Percentiles rank a stretch among this genome's conserved stretches.
These are phyloP conservation scores for Proliferodiscus dingleyae DNA, from an alignment of 2,329 filamentous ascomycete species.

Conservation along the genomic window DNA sequence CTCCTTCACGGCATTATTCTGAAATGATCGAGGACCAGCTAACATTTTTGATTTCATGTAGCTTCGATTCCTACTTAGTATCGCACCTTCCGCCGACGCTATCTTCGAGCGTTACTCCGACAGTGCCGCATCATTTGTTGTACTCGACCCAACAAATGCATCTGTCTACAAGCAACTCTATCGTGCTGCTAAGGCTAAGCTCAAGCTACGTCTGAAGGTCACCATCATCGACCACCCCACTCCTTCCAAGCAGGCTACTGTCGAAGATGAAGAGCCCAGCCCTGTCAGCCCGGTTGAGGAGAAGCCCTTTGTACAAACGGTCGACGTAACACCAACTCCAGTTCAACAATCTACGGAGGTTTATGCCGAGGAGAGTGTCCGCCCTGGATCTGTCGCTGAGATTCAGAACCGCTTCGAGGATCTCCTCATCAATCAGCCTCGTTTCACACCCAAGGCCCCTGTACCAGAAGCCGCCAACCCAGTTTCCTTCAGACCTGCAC, in stretches of 20 bases:
- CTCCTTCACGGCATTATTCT: not conserved
- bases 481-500: constrained; percentile 8
- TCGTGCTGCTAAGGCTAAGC: constrained; percentile 94
- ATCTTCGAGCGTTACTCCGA: constrained; percentile 93
- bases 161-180: constrained; percentile 95
- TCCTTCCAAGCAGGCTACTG: constrained; percentile 36
- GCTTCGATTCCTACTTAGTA: constrained; percentile 65
- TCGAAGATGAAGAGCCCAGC: constrained; percentile 43
- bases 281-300: constrained; percentile 21
- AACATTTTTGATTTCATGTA: constrained; percentile 35
- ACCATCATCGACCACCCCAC: constrained; percentile 41
- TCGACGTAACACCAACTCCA: constrained; percentile 4
- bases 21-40: constrained; percentile 13
- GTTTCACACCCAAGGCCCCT: constrained; percentile 1
- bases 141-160: constrained; percentile 70
- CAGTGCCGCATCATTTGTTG: constrained; percentile 75
- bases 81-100: constrained; percentile 57
- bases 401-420: constrained; percentile 29
- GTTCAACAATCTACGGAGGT: constrained; percentile 5
- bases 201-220: constrained; percentile 87
- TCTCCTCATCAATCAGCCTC: constrained; percentile 22
- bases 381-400: constrained; percentile 20
- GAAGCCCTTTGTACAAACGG: constrained; percentile 6
- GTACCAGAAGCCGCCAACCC: constrained; percentile 1
- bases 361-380: constrained; percentile 13